These are phyloP conservation scores for Pseudocercospora pini-densiflorae DNA, from an alignment of 2,329 filamentous ascomycete species.

Conservation along the genomic window DNA sequence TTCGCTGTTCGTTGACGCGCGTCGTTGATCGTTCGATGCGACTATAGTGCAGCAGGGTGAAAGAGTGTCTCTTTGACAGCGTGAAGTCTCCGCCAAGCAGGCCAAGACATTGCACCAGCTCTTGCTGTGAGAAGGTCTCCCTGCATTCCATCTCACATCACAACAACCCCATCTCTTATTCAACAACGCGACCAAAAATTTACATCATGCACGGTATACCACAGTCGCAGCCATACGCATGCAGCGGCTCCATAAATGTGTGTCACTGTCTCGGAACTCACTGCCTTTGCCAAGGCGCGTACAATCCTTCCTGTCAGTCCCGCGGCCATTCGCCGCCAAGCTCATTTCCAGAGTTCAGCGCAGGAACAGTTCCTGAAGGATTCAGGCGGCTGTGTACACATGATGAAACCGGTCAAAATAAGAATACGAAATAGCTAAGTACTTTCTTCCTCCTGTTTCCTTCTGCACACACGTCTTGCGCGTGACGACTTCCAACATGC, in stretches of 20 bases:
- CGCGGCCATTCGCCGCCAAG: background rate
- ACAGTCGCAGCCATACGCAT: too few relatives aligned
- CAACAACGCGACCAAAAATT: too few relatives aligned
- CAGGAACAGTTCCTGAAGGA: constrained; percentile 2
- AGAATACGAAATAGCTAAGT: background rate
- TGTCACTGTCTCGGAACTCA: too few relatives aligned
- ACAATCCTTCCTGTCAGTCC: background rate
- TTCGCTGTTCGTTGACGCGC: background rate
- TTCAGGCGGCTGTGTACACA: constrained; percentile 4
- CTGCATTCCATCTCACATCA: too few relatives aligned
- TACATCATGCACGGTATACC: too few relatives aligned
- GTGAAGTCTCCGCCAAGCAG: background rate
- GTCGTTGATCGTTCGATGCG: background rate
- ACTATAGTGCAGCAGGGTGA: too few relatives aligned
- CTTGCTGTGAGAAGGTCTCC: too few relatives aligned
- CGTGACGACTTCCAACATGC: background rate
- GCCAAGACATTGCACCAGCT: background rate
- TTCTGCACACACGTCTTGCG: background rate
- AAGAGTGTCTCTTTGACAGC: too few relatives aligned
- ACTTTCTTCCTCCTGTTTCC: background rate
- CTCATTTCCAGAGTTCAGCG: background rate
- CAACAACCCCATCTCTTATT: too few relatives aligned
- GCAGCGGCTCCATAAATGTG: too few relatives aligned
- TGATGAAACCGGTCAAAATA: background rate
- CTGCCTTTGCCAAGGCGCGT: background rate